Evolutionary conservation across 2,329 filamentous ascomycete genomes (phyloP).

Genomic region (Aspergillus aculeatus): DNA sequence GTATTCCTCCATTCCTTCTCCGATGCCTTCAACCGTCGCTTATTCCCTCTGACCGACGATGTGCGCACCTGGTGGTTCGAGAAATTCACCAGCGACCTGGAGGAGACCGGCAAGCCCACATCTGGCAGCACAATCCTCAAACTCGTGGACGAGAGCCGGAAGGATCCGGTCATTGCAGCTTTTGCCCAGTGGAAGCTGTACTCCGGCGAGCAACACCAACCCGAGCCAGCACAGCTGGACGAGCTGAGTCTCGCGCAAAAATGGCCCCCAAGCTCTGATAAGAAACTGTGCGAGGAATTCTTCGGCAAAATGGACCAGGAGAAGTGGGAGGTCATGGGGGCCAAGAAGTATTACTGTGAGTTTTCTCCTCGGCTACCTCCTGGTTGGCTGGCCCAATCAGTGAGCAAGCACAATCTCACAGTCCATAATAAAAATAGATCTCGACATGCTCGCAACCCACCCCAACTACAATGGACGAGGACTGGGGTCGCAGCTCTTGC

Average conservation of each 20-base stretch:
- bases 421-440: background rate
- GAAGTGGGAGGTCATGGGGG: conserved; percentile 1
- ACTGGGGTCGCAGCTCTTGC: conserved; percentile 4
- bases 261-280: conserved; percentile 11
- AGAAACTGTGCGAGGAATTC: conserved; percentile 9
- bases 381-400: background rate
- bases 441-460: conserved; percentile 11
- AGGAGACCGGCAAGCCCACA: background rate
- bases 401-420: background rate
- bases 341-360: conserved; percentile 12
- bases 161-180: background rate
- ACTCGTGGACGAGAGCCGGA: background rate
- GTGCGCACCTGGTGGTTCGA: conserved; percentile 4
- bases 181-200: conserved; percentile 10
- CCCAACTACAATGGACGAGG: conserved; percentile 12
- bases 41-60: conserved; percentile 9
- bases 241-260: background rate
- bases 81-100: background rate
- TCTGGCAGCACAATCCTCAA: conserved; percentile 2
- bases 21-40: conserved; percentile 8
- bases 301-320: conserved; percentile 1
- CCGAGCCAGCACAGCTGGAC: background rate
- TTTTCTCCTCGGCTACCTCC: background rate
- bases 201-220: background rate
- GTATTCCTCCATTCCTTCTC: conserved; percentile 8